Percentiles rank a stretch among this genome's conserved stretches.
Evolutionary conservation across 495 filamentous ascomycete genomes (phyloP).

Genomic region (Neurospora sp.): DNA sequence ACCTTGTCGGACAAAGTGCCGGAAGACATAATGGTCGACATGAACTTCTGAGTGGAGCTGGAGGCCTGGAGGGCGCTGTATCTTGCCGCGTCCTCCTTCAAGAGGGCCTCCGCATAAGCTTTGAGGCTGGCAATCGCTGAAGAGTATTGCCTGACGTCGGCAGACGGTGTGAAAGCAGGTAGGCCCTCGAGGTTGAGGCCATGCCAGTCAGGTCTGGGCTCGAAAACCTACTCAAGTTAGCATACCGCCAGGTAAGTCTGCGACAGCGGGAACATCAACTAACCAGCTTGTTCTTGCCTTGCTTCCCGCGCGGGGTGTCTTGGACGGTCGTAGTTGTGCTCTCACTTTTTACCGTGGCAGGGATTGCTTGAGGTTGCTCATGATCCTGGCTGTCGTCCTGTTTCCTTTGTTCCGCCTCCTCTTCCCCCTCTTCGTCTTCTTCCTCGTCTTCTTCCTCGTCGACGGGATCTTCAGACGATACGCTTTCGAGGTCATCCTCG

Average conservation of each 20-base stretch:
- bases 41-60: constrained; percentile 83
- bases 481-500: constrained; percentile 22
- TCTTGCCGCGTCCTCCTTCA: constrained; percentile 59
- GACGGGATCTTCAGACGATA: constrained; percentile 22
- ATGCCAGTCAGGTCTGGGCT: constrained; percentile 82
- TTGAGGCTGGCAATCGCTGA: constrained; percentile 63
- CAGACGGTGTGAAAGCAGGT: constrained; percentile 26
- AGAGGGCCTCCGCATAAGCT: constrained; percentile 58
- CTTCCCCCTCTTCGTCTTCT: constrained; percentile 14
- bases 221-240: constrained; percentile 46
- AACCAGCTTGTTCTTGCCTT: constrained; percentile 26
- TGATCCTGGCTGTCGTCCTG: constrained; percentile 15
- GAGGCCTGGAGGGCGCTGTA: constrained; percentile 44
- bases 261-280: constrained; percentile 15
- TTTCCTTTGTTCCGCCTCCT: constrained; percentile 18
- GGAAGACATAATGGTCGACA: constrained; percentile 91
- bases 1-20: constrained; percentile 96
- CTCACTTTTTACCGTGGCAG: constrained; percentile 12
- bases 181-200: constrained; percentile 51
- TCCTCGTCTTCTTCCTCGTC: constrained; percentile 21
- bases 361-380: constrained; percentile 6
- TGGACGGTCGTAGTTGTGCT: constrained; percentile 8
- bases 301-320: constrained; percentile 14
- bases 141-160: constrained; percentile 39
- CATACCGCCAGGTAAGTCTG: neutral